Percentiles rank a stretch among this genome's conserved stretches.
Evolutionary conservation across 805 yeast species (phyloP).

Genomic region (Wickerhamomyces kurtzmanii): DNA sequence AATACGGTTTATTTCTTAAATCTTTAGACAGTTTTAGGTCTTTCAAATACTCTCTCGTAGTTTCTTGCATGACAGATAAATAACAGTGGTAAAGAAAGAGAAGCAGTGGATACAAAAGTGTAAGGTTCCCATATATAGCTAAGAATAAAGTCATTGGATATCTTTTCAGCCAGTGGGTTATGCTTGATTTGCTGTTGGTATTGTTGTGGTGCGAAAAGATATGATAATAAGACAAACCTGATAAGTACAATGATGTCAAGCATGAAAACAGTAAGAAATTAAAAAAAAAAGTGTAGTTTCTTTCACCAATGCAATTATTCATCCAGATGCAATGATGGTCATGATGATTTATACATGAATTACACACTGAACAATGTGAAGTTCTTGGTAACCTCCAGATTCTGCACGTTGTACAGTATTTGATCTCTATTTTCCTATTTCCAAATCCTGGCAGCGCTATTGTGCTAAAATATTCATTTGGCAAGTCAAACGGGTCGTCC

Average conservation of each 20-base stretch:
- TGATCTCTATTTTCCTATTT: constrained; percentile 29
- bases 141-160: constrained; percentile 39
- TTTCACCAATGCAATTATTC: constrained; percentile 67
- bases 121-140: constrained; percentile 35
- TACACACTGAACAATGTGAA: constrained; percentile 66
- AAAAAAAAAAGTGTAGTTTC: constrained; percentile 58
- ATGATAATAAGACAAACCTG: constrained; percentile 22
- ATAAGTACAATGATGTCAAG: constrained; percentile 18
- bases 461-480: constrained; percentile 46
- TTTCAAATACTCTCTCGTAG: constrained; percentile 66
- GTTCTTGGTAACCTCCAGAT: constrained; percentile 74
- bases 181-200: constrained; percentile 7
- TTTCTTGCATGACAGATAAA: constrained; percentile 45
- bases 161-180: constrained; percentile 9
- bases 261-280: constrained; percentile 32
- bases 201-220: constrained; percentile 11
- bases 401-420: constrained; percentile 56
- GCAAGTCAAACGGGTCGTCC: constrained; percentile 27
- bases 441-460: constrained; percentile 36
- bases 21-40: constrained; percentile 26
- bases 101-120: constrained; percentile 44
- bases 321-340: constrained; percentile 69
- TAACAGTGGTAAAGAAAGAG: constrained; percentile 44
- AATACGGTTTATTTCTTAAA: constrained; percentile 28
- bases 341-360: constrained; percentile 48